phyloP scores from a whole-genome alignment of 129 eudicot species.

The Centrapalus pauciflorus region DNA sequence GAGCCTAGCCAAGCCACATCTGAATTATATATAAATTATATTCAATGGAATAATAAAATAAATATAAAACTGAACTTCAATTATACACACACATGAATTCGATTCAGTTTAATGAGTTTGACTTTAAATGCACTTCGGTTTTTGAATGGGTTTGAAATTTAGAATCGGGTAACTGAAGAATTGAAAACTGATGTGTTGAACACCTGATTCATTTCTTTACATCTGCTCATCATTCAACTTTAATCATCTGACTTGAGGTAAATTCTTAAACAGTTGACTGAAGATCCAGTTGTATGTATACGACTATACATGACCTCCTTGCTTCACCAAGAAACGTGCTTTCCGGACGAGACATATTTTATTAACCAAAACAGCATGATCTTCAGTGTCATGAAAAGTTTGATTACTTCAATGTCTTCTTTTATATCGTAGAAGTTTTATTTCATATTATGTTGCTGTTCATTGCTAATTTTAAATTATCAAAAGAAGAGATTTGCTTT shows the following conservation, averaged over 20 bases:
- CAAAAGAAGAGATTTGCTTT: too few relatives aligned
- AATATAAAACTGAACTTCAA: too few relatives aligned
- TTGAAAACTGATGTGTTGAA: too few relatives aligned
- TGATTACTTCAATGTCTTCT: conserved; percentile 17
- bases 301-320: conserved; percentile 56
- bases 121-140: too few relatives aligned
- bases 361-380: conserved; percentile 53
- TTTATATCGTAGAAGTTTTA: conserved; percentile 3
- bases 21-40: too few relatives aligned
- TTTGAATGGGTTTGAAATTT: too few relatives aligned
- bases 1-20: too few relatives aligned
- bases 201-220: background rate
- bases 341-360: conserved; percentile 63
- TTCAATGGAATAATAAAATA: too few relatives aligned
- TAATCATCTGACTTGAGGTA: conserved; percentile 6
- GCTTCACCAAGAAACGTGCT: conserved; percentile 71
- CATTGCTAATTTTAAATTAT: too few relatives aligned
- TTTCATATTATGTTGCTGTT: background rate
- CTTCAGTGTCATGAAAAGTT: conserved; percentile 68
- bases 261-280: conserved; percentile 50
- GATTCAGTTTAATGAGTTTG: too few relatives aligned
- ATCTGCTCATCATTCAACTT: background rate
- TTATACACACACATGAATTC: too few relatives aligned
- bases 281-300: conserved; percentile 59
- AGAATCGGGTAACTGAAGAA: too few relatives aligned